Percentiles rank a stretch among this genome's conserved stretches.
Conservation (phyloP, 73 alveolate genomes). For the Tetrahymena malaccensis region DNA sequence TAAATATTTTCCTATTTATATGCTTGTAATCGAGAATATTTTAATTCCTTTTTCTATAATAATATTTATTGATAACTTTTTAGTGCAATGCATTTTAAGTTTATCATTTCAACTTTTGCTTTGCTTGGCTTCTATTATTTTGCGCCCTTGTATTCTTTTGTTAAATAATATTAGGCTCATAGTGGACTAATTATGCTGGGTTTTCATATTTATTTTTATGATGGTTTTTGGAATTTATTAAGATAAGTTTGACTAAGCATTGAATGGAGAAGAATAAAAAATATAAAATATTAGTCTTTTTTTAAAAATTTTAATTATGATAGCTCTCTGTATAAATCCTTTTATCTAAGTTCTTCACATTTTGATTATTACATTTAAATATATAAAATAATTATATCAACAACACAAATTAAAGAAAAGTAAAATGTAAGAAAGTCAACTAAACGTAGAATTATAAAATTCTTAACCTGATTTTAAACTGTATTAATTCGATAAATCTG, state of each 20-base stretch:
- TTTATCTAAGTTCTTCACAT: background rate
- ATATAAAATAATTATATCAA: too few relatives aligned
- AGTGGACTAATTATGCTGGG: background rate
- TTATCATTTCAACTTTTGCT: background rate
- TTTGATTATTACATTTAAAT: too few relatives aligned
- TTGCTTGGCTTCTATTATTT: background rate
- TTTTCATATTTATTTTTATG: too few relatives aligned
- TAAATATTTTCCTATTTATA: background rate
- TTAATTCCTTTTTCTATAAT: background rate
- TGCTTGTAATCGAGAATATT: background rate
- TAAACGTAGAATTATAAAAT: background rate
- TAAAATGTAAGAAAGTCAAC: too few relatives aligned
- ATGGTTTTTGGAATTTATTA: background rate
- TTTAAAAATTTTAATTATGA: too few relatives aligned
- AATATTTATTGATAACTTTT: too few relatives aligned
- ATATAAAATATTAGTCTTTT: background rate
- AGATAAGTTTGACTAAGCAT: background rate
- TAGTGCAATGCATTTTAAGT: background rate
- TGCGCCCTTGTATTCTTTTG: background rate
- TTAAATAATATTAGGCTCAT: background rate
- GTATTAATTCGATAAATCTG: background rate
- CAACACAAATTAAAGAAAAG: too few relatives aligned
- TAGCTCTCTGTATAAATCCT: background rate
- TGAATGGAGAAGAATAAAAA: background rate
- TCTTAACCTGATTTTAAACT: background rate